Percentiles rank a stretch among this genome's conserved stretches.
Conservation (phyloP, 345 rosid species). For the Toxicodendron radicans region DNA sequence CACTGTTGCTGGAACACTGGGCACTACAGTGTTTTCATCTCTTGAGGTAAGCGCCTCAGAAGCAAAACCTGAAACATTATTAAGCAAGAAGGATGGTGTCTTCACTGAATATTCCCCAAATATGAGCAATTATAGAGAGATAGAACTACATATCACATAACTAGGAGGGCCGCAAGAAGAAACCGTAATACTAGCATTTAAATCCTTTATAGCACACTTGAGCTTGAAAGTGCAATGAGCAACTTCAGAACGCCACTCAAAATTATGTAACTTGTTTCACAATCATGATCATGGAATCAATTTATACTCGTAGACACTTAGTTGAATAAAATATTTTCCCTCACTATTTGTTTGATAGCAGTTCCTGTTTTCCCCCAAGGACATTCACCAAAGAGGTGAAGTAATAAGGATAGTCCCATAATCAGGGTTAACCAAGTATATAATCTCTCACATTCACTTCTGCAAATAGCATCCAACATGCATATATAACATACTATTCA, state of each 20-base stretch:
- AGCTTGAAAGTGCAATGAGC: neutral
- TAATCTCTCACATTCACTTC: neutral
- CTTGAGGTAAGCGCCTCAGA: slow-evolving; percentile 51
- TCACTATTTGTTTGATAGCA: neutral
- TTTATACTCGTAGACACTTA: neutral
- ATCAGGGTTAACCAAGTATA: neutral
- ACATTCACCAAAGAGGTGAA: neutral
- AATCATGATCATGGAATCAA: neutral
- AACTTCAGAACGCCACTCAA: neutral
- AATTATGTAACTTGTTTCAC: neutral
- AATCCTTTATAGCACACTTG: neutral
- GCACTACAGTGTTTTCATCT: slow-evolving; percentile 37
- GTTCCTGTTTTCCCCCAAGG: neutral
- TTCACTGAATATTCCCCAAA: neutral
- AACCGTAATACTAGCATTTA: neutral
- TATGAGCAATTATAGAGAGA: neutral
- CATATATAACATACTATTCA: neutral
- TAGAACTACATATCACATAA: neutral
- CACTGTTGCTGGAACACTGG: slow-evolving; percentile 54
- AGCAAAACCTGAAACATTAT: slow-evolving; percentile 52
- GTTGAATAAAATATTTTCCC: slow-evolving; percentile 2
- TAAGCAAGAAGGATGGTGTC: neutral
- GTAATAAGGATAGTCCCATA: neutral
- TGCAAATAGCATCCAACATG: neutral
- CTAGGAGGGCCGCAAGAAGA: neutral